Percentiles rank a stretch among this genome's conserved stretches.
Conservation (phyloP, 2,329 filamentous ascomycete species). For the Graphilbum sp. region DNA sequence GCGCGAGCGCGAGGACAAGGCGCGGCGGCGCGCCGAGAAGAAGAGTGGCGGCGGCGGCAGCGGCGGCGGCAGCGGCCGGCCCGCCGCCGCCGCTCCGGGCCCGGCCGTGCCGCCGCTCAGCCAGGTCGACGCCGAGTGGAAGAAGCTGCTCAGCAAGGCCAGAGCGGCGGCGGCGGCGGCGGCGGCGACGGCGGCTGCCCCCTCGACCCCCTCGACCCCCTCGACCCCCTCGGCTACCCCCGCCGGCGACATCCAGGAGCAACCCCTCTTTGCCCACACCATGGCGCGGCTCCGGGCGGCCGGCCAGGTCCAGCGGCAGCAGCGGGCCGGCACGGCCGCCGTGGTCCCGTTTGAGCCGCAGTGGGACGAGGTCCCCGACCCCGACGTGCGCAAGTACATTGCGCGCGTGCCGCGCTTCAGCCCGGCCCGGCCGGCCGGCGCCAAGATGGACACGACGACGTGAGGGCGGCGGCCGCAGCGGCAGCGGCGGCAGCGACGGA, state of each 20-base stretch:
- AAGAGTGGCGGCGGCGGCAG: conserved; percentile 13
- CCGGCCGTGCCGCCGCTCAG: conserved; percentile 4
- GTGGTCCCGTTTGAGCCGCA: conserved; percentile 7
- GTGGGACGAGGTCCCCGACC: conserved; percentile 10
- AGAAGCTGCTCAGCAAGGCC: conserved; percentile 4
- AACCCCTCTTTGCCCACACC: conserved; percentile 9
- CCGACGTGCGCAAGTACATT: conserved; percentile 8
- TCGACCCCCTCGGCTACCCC: too few species aligned
- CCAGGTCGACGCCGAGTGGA: conserved; percentile 6
- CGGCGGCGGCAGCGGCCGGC: neutral
- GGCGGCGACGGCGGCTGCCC: neutral
- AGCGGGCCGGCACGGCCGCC: conserved; percentile 8
- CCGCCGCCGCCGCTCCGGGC: conserved; percentile 5
- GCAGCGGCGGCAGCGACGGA: neutral
- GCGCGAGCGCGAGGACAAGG: conserved; percentile 22
- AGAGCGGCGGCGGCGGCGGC: neutral
- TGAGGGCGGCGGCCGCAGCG: neutral
- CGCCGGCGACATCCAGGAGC: conserved; percentile 6
- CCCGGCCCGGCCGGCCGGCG: neutral
- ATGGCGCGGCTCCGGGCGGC: conserved; percentile 7
- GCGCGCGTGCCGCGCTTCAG: conserved; percentile 5
- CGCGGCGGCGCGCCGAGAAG: conserved; percentile 22
- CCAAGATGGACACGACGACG: neutral
- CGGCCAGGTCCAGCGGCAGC: conserved; percentile 6
- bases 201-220: too few species aligned